Base-by-base conservation (phyloP, 768 basidiomycete genomes). In the Mycena kentingensis region DNA sequence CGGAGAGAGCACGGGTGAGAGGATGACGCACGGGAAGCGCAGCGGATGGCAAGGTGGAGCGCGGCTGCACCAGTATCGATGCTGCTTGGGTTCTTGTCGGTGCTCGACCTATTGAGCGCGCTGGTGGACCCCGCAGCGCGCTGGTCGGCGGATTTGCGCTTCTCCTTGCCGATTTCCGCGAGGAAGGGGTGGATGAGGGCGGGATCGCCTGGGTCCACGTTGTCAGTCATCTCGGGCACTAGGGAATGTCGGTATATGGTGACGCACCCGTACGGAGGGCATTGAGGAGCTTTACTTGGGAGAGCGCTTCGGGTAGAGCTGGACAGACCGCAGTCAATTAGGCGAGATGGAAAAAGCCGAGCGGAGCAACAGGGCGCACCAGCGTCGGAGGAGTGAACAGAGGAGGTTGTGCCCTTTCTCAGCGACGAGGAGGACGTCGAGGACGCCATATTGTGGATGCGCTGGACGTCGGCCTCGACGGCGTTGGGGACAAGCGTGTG, bases 31-130 rank as follows among this genome's bases (percentile, higher is more conserved):
- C 88, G 78, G 10, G 85, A 84, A 52, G 81, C 89, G 66, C 90
- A 92, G 36, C 88, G 80, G n/a, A 93, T 82, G 11, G 88, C 90
- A 2, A 93, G 80, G 67, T 93, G 90, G 6, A 93, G 71, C 0
- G 88, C 87, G 3, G 88, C 85, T 5, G 88, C 86, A 12, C 82
- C 87, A 1, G 84, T 79, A 63, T 90, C 85, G 0, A 83, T 52
- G 15, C 78, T 76, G 13, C 67, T 70, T 13, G 10, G 25, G 8
- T 29, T 32, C 12, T 29, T 37, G 22, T 22, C 41, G 34, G 3
- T 31, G 13, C 18, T n/a, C n/a, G 4, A 21, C 19, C 35, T 2
- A 10, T 19, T 5, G 5, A 15, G n/a, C 8, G 4, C 26, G 47
- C n/a, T n/a, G 19, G 37, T 12, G 26, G 13, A 15, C 24, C 22